These are phyloP conservation scores for Penicillium mononematosum DNA, from an alignment of 495 filamentous ascomycete genomes.

Conservation along the genomic window DNA sequence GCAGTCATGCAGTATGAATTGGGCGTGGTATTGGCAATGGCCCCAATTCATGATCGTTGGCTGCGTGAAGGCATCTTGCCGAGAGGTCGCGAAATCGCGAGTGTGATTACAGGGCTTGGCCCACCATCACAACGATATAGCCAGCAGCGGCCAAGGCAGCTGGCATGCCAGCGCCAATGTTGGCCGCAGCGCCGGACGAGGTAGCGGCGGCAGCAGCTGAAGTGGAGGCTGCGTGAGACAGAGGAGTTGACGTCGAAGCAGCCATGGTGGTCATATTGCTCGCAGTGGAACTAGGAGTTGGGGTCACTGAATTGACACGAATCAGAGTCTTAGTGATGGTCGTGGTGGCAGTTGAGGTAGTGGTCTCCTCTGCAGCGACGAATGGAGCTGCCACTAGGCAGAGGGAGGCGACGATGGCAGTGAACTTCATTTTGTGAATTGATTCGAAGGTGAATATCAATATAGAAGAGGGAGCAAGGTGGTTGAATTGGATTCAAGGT, in stretches of 20 bases:
- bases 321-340: conserved; percentile 39
- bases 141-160: conserved; percentile 36
- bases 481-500: not conserved
- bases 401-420: conserved; percentile 35
- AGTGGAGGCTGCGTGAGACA: conserved; percentile 19
- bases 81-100: conserved; percentile 1
- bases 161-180: conserved; percentile 31
- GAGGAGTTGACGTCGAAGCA: conserved; percentile 24
- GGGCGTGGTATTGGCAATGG: conserved; percentile 1
- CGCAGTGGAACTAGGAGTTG: conserved; percentile 25
- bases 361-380: conserved; percentile 27
- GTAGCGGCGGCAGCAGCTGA: conserved; percentile 26
- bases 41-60: conserved; percentile 1
- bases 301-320: conserved; percentile 32
- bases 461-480: conserved; percentile 1
- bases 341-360: conserved; percentile 32
- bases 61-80: not conserved
- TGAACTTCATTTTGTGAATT: conserved; percentile 37
- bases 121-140: conserved; percentile 42
- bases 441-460: conserved; percentile 7
- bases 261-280: conserved; percentile 17
- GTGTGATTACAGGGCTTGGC: conserved; percentile 31
- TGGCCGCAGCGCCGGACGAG: conserved; percentile 23
- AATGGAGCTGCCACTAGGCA: conserved; percentile 36
- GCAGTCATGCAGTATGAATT: not conserved